Base-by-base conservation (phyloP, 2,329 filamentous ascomycete genomes). In the Cladophialophora carrionii region DNA sequence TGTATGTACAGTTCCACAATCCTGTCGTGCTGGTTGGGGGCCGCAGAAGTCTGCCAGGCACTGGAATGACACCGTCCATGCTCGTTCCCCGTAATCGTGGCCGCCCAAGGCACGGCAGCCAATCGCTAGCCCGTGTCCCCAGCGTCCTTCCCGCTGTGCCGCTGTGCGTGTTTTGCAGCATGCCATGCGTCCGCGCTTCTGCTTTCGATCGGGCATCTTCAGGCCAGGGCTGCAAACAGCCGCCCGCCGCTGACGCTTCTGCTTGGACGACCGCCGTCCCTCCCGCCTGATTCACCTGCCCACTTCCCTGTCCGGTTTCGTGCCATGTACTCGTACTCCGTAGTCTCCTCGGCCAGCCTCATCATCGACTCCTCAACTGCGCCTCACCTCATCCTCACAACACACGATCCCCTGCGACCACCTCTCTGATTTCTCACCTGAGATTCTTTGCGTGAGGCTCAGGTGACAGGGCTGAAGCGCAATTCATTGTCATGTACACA, bases 291-390 rank as follows among this genome's bases (percentile, higher is more conserved):
- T 57, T 32, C 37, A 26, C 53, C 26, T 48, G 56, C 52, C 52
- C 37, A 51, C 43, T 51, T 29, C 56, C 51, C 37, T 24, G 48
- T 43, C 32, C 48, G 31, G 46, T 22, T 32, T 60, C 62, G 56
- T 60, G 56, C 29, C 58, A 46, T 49, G 46, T 29, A 29, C 26
- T n/a, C 41, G 41, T 14, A n/a, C n/a, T 26, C 49, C 57, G 9
- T 48, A 17, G 9, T 24, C 51, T 34, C 37, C 60, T 29, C 43
- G 51, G 53, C 49, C 61, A 67, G 64, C 64, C 64, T 67, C 64
- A 67, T 57, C 43, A 51, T 57, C 55, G 43, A 57, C 55, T 59
- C 57, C 46, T 56, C 31, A 17, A 54, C 56, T 57, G 51, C 53
- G 32, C 57, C 57, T 65, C 63, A 65, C 26, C 46, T 67, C 57